Evolutionary conservation across 345 rosid species (phyloP), one percentile per base, ranked within the genome.

Genomic region (Aegle marmelos): DNA sequence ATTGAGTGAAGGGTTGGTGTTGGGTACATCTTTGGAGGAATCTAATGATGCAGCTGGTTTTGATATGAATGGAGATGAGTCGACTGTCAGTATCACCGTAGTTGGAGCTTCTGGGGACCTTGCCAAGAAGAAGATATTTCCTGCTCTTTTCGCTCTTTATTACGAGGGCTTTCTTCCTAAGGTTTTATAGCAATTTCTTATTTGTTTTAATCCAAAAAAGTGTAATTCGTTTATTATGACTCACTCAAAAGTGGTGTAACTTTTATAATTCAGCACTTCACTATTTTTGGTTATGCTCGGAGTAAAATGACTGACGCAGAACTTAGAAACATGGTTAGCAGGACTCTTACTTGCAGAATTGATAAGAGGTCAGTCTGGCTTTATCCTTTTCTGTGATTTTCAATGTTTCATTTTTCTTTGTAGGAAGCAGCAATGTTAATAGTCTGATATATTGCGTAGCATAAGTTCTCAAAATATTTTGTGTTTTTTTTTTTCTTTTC

Each of bases 41-140:
- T 75, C 61, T 34, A 86, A 80, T 28, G 88, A 82, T 82, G 81
- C 70, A 61, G 84, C 74, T 68, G 82, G 66, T 58, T 87, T 86
- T 78, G 88, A 88, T 83, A n/a, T 34, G 53, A 84, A 79, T 80
- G 78, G 77, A 64, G 85, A 77, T 59, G 91, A 86, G 86, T 87
- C 97, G 37, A 83, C 97, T 54, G 98, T 96, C 80, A 92, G 97
- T 79, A 96, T 96, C 56, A 90, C 97, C 0, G 92, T 96, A 25
- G 97, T 96, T 75, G 99, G 99, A 79, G 99, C 99, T 54, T 96
- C 99, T 69, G 99, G 99, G 82, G 99, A 96, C 88, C 99, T 96
- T 82, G 99, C 99, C 48, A 96, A 96, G 91, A 96, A 96, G 83
- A 96, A 96, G 93, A 96, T 96, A 69, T 96, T 94, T 82, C 99